Percentiles rank a stretch among this genome's conserved stretches.
phyloP scores from a whole-genome alignment of 176 grass and related monocot species.

The Carex parvula region DNA sequence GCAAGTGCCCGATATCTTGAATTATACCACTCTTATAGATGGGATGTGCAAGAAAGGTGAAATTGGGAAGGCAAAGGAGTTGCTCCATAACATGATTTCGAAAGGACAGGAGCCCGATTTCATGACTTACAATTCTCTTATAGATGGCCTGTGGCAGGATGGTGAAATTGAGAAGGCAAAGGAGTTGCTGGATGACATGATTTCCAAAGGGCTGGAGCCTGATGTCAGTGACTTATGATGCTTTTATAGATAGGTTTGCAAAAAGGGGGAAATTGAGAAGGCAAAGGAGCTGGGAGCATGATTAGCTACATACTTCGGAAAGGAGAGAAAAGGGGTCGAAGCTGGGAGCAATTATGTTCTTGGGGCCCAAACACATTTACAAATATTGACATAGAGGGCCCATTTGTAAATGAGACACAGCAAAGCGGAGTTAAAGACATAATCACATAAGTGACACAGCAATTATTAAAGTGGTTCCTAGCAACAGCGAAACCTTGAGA shows the following conservation, averaged over 20 bases:
- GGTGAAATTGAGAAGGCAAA: neutral
- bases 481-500: no score
- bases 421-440: no score
- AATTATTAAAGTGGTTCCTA: no score
- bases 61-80: neutral
- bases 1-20: neutral
- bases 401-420: no score
- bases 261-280: neutral
- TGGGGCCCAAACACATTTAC: no score
- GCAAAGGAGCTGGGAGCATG: neutral
- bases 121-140: neutral
- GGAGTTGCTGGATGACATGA: neutral
- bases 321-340: no score
- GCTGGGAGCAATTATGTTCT: no score
- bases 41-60: slow-evolving; percentile 5
- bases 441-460: no score
- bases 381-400: no score
- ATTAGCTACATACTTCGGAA: no score
- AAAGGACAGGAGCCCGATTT: neutral
- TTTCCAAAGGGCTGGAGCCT: neutral
- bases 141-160: neutral
- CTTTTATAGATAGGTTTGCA: neutral
- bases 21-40: neutral
- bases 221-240: neutral
- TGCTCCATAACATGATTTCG: slow-evolving; percentile 1